Conservation (phyloP, 768 basidiomycete species). For the Rickenella mellea region DNA sequence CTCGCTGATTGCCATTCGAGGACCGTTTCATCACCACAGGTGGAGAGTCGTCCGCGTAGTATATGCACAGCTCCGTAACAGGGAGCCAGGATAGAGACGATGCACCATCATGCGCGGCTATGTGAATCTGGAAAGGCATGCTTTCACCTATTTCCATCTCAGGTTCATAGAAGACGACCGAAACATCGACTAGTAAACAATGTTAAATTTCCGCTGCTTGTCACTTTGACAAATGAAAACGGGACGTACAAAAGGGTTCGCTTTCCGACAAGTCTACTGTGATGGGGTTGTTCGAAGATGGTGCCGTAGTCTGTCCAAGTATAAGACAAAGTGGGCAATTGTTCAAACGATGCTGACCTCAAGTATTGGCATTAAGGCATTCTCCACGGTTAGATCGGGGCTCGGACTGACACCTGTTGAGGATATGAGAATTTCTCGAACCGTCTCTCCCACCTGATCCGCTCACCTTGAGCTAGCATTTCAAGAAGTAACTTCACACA, state of each 20-base stretch:
- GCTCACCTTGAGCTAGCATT: conserved; percentile 69
- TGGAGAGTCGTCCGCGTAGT: conserved; percentile 40
- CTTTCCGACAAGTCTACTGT: conserved; percentile 56
- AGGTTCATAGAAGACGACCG: conserved; percentile 61
- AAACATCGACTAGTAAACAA: conserved; percentile 44
- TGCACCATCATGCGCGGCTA: conserved; percentile 42
- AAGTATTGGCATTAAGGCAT: no score
- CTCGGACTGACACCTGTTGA: no score
- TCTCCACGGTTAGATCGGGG: no score
- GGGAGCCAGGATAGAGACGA: conserved; percentile 49
- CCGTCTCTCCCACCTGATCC: not conserved
- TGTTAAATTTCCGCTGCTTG: no score
- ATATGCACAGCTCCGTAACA: conserved; percentile 49
- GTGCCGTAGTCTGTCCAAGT: conserved; percentile 71
- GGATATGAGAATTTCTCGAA: no score
- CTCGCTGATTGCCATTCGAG: conserved; percentile 4
- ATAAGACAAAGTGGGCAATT: no score
- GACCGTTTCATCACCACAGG: conserved; percentile 46
- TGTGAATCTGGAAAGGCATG: conserved; percentile 65
- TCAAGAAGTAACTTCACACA: conserved; percentile 73
- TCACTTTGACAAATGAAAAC: not conserved
- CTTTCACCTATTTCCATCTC: conserved; percentile 50
- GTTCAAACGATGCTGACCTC: no score
- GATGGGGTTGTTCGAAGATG: conserved; percentile 47
- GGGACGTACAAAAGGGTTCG: conserved; percentile 49